Evolutionary conservation across 2,329 filamentous ascomycete species (phyloP).

Genomic region (Lizonia empirigonia): DNA sequence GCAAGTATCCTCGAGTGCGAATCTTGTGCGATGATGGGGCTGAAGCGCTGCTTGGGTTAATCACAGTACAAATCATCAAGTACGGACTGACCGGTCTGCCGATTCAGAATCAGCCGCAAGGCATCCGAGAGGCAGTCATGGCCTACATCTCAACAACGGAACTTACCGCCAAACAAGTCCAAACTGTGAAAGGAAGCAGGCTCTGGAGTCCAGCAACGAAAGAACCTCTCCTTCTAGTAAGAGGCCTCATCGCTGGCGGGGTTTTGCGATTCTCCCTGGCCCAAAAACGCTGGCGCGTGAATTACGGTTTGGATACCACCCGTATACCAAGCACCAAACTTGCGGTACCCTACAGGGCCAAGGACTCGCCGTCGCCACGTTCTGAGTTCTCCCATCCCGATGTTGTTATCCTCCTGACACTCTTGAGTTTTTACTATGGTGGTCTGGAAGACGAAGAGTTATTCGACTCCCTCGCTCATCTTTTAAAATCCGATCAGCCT

Average conservation of each 20-base stretch:
- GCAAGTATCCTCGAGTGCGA: slow-evolving; percentile 56
- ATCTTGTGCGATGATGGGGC: slow-evolving; percentile 53
- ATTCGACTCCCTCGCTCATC: slow-evolving; percentile 52
- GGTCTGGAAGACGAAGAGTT: slow-evolving; percentile 62
- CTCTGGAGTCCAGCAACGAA: slow-evolving; percentile 50
- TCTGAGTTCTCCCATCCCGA: slow-evolving; percentile 73
- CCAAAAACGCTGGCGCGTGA: slow-evolving; percentile 67
- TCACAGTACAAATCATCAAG: slow-evolving; percentile 50
- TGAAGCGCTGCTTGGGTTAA: slow-evolving; percentile 25
- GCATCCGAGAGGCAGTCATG: slow-evolving; percentile 41
- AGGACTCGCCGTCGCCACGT: slow-evolving; percentile 66
- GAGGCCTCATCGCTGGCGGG: slow-evolving; percentile 62
- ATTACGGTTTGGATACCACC: slow-evolving; percentile 62
- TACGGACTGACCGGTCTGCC: slow-evolving; percentile 55
- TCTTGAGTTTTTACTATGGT: slow-evolving; percentile 69
- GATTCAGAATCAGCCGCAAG: slow-evolving; percentile 44
- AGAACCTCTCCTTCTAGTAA: slow-evolving; percentile 54
- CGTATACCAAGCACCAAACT: slow-evolving; percentile 59
- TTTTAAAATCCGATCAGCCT: slow-evolving; percentile 60
- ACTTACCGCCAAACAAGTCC: slow-evolving; percentile 40
- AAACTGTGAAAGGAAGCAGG: slow-evolving; percentile 9
- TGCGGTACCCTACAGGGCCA: slow-evolving; percentile 68
- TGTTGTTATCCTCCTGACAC: slow-evolving; percentile 68
- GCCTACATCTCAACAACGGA: slow-evolving; percentile 54
- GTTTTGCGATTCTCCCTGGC: slow-evolving; percentile 61